These are phyloP conservation scores for Euclidium syriacum DNA, from an alignment of 345 rosid species.

Conservation along the genomic window DNA sequence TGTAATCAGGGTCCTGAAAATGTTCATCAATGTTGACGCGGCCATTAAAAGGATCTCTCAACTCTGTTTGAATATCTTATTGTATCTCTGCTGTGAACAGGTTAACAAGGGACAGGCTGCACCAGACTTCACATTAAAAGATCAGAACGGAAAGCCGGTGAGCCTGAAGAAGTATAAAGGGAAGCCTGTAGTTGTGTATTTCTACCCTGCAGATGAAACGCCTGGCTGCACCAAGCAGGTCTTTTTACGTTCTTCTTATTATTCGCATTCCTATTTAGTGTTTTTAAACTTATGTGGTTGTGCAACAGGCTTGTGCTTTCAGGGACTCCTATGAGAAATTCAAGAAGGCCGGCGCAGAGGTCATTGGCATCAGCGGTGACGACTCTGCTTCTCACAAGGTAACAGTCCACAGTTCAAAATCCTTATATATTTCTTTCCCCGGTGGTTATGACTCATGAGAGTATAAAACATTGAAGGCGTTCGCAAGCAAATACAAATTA, in stretches of 20 bases:
- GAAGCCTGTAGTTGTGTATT: conserved; percentile 88
- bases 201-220: conserved; percentile 95
- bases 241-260: background rate
- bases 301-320: conserved; percentile 74
- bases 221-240: conserved; percentile 99
- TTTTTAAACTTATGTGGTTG: background rate
- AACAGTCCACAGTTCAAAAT: no score
- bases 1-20: background rate
- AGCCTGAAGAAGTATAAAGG: conserved; percentile 77
- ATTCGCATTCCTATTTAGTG: background rate
- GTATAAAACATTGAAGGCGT: conserved; percentile 49
- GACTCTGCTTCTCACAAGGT: conserved; percentile 90
- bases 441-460: no score
- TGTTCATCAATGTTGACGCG: background rate
- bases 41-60: background rate
- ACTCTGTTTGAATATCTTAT: background rate
- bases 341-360: conserved; percentile 96
- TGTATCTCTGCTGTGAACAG: conserved; percentile 27
- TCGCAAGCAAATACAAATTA: conserved; percentile 74
- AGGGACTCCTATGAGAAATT: conserved; percentile 94
- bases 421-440: no score
- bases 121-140: conserved; percentile 78
- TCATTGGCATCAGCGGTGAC: conserved; percentile 88
- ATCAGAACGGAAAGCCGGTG: conserved; percentile 81
- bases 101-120: conserved; percentile 72